Evolutionary conservation across 2,329 filamentous ascomycete species (phyloP), one percentile per base, ranked within the genome.

Genomic region (Chaetomium sp.): DNA sequence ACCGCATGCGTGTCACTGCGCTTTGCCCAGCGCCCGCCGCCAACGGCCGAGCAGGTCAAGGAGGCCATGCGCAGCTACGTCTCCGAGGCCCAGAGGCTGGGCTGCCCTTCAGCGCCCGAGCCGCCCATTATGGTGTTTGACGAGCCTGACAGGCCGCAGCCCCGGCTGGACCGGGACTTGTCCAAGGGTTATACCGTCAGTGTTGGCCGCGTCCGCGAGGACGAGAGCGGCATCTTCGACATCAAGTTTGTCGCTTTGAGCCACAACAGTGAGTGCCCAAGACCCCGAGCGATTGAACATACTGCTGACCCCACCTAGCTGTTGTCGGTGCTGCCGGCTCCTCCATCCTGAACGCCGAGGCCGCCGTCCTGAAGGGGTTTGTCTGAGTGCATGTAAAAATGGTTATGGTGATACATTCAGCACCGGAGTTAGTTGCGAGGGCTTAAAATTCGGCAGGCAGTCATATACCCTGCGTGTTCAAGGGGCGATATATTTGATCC

Each of bases 321-420:
- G 90, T 99, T 63, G 94, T 99, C 75, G 94, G 94, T 70, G 95
- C 95, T 35, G 93, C 94, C n/a, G 95, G 95, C 12, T 96, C 92
- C 1, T 96, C 92, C 35, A 97, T 98, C 78, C 78, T 98, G 72
- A 98, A 98, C 74, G 93, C 93, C 31, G 94, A 97, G 78, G 92
- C 93, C 31, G 92, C 93, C 27, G 88, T 97, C 12, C 85, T 97
- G 70, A 96, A 96, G 82, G 94, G 93, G 5, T 92, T 89, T 74
- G 83, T 93, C 68, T 93, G 82, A 77, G 45, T 21, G 45, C 13
- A 13, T 38, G 33, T 47, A 6, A 9, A 2, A 8, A 33, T 8
- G 29, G 33, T 42, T 25, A 27, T 42, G 31, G 35, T 31, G 25
- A 57, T 29, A 54, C 57, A 59, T 65, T 63, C 31, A 21, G 56